phyloP scores from a whole-genome alignment of 352 stramenopile species.

The Pythium dissimile region DNA sequence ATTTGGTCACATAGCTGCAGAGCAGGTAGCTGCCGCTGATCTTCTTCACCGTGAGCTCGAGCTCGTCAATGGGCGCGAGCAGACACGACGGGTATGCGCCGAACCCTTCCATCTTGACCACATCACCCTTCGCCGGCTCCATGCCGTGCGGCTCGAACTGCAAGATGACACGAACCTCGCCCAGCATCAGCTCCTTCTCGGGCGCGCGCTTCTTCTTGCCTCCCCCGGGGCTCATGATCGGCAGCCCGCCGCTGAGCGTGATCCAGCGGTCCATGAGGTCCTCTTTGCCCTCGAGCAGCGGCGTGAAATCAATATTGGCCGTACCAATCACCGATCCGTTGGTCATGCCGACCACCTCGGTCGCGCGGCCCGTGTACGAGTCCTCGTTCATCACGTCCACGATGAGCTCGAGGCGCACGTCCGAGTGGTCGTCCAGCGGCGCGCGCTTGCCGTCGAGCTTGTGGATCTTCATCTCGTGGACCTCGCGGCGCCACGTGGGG shows the following conservation, averaged over 20 bases:
- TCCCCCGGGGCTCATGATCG: conserved; percentile 13
- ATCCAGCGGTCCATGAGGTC: conserved; percentile 81
- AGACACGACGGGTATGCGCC: conserved; percentile 67
- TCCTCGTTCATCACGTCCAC: conserved; percentile 85
- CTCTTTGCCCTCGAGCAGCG: conserved; percentile 70
- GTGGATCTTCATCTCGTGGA: conserved; percentile 70
- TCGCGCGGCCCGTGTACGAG: conserved; percentile 69
- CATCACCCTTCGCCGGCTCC: conserved; percentile 63
- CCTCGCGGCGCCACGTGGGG: conserved; percentile 67
- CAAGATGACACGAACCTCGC: conserved; percentile 70
- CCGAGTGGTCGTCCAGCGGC: conserved; percentile 59
- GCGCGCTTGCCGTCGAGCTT: conserved; percentile 59
- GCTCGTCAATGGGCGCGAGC: conserved; percentile 53
- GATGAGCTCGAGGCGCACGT: conserved; percentile 68
- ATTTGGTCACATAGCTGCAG: conserved; percentile 66
- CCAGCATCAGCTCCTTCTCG: conserved; percentile 49
- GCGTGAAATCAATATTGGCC: conserved; percentile 60
- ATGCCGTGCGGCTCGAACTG: conserved; percentile 81
- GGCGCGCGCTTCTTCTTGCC: conserved; percentile 34
- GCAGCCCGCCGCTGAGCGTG: conserved; percentile 48
- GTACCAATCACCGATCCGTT: conserved; percentile 78
- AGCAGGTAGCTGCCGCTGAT: conserved; percentile 76
- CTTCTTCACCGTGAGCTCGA: conserved; percentile 80
- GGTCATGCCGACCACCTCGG: conserved; percentile 71
- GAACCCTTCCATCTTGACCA: conserved; percentile 79